Evolutionary conservation across 345 rosid species (phyloP).

Genomic region (Cochlearia excelsa): DNA sequence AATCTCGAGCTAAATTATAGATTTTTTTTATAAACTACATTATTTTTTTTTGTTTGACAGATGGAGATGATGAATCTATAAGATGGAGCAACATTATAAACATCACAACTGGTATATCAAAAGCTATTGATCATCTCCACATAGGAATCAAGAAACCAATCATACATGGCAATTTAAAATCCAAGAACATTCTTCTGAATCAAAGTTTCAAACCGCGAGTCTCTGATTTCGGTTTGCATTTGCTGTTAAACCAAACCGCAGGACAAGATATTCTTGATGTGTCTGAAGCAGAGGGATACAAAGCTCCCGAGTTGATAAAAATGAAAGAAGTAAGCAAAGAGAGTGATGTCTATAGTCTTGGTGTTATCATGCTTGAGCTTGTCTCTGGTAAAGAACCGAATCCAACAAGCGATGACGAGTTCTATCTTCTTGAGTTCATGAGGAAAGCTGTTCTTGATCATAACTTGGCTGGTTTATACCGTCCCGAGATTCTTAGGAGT

Average conservation of each 20-base stretch:
- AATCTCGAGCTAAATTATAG: background rate
- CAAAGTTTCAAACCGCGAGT: constrained; percentile 49
- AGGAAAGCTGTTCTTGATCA: constrained; percentile 62
- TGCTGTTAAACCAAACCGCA: constrained; percentile 58
- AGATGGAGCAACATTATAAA: constrained; percentile 55
- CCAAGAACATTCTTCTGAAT: constrained; percentile 68
- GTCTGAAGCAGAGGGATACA: constrained; percentile 73
- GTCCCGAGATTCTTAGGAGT: constrained; percentile 55
- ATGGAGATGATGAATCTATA: constrained; percentile 50
- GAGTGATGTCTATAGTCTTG: constrained; percentile 75
- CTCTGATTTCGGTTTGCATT: constrained; percentile 69
- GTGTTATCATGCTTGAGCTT: constrained; percentile 75
- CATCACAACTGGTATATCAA: constrained; percentile 61
- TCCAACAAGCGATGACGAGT: constrained; percentile 61
- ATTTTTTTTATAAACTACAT: no score
- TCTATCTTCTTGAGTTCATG: constrained; percentile 60
- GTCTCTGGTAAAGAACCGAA: constrained; percentile 71
- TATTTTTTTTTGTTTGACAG: constrained; percentile 31
- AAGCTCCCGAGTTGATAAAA: constrained; percentile 86
- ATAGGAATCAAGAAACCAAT: constrained; percentile 55
- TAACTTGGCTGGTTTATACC: constrained; percentile 59
- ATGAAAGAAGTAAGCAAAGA: constrained; percentile 65
- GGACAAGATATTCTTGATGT: constrained; percentile 82
- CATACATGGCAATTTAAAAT: constrained; percentile 79
- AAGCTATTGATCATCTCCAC: constrained; percentile 76